Evolutionary conservation across 129 eudicot genomes (phyloP), one percentile per base, ranked within the genome.

Genomic region (Deinandra increscens): DNA sequence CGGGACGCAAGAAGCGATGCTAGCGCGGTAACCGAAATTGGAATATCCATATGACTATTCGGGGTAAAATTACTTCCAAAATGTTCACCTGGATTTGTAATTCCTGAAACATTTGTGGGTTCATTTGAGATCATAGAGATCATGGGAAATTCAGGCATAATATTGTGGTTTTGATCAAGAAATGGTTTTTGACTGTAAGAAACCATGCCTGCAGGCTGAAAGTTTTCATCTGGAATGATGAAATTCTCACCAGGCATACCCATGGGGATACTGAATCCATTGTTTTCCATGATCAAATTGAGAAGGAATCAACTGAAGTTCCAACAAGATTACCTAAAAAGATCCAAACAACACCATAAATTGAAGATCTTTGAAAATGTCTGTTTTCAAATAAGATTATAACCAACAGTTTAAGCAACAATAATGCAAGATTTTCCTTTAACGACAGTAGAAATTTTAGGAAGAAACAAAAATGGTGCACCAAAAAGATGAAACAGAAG

Each of bases 1-100:
- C 86, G 79, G 20, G 79, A 71, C 15, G 84, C 86, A 74, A 84
- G 70, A 63, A 86, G 80, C 39, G 86, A 69, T 18, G 84, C 79
- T 15, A 83, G 76, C 20, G 87, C 73, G 36, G 85, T 26, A 26
- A 81, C 84, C 4, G 91, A 69, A 59, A 80, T 79, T 23, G 85
- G 88, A 60, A 81, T 62, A 54, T 76, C 76, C 76, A 69, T 77
- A 38, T 76, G 75, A 29, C 71, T 58, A 49, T 59, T 60, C 18
- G 76, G 64, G 26, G 76, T 65, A 26, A 77, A 69, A 60, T 48
- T 76, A 41, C 73, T 54, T 29, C 59, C 79, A 41, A 74, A 46
- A 42, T 74, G 71, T 50, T 76, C 80, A 5, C 61, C 36, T 9
- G 67, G 44, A 60, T 69, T 69, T 14, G 54, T 13, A 13, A 55